Evolutionary conservation across 768 basidiomycete species (phyloP), one percentile per base, ranked within the genome.

Genomic region (Hortiboletus campestris): DNA sequence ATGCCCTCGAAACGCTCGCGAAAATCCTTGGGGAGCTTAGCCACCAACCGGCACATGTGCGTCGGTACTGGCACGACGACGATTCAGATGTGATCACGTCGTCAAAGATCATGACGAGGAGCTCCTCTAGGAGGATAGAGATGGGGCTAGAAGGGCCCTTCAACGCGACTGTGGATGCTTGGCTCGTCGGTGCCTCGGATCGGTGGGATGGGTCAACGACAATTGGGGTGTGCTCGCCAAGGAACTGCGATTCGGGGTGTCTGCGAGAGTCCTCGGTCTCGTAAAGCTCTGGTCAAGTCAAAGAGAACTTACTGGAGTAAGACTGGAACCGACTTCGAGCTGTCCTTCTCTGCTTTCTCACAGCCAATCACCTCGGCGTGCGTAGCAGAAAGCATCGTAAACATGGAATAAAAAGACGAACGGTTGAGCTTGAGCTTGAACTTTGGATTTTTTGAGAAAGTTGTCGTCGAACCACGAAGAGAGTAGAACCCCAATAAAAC

Each of bases 81-180:
- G 52, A 53, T 40, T 56, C 56, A 2, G 53, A 65, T 5, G 46
- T 55, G 41, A 65, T 39, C 29, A 67, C 56, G 10, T 58, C 54
- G 31, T 61, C 54, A 47, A 67, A 54, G 44, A 65, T 53, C n/a
- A 65, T 56, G 34, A 64, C 7, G 22, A 65, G 62, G n/a, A 65
- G 45, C 39, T 65, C 64, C 38, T 63, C 64, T 1, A 63, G 12
- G 38, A 65, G 54, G 11, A 7, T 19, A 12, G 43, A 50, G 38
- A 63, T 54, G 39, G 50, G 57, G 34, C 61, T 34, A 41, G 49
- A 29, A 29, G 7, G 7, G 10, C 31, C 51, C 35, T 52, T 31
- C 29, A 19, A 29, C 8, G n/a, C 13, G 28, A 32, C 16, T 20
- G 32, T n/a, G 25, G 39, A 38, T 12, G 9, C 31, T n/a, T 28